Percentiles rank a stretch among this genome's conserved stretches.
These are phyloP conservation scores for Fraxinus latifolia DNA, from an alignment of 305 asterid species.

Conservation along the genomic window DNA sequence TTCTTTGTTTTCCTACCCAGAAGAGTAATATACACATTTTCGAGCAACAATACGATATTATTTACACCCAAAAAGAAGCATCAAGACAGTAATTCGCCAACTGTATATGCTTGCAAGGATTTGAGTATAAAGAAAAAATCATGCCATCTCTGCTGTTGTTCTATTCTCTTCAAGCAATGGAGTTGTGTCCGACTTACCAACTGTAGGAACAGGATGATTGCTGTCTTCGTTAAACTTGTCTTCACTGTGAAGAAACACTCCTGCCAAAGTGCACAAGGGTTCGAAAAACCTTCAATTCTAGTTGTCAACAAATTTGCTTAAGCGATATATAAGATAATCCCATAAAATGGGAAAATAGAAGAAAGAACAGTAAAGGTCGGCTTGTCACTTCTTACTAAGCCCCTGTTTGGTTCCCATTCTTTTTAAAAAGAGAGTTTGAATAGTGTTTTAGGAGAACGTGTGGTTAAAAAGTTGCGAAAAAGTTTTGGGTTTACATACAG, in stretches of 20 bases:
- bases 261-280: conserved; percentile 32
- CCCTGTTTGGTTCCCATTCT: too few species aligned
- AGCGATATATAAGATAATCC: not conserved
- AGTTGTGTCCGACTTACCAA: conserved; percentile 44
- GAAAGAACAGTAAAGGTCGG: not conserved
- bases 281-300: not conserved
- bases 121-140: conserved; percentile 21
- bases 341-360: not conserved
- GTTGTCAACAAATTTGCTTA: not conserved
- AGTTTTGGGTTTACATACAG: too few species aligned
- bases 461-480: too few species aligned
- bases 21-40: not conserved
- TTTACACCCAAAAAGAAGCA: conserved; percentile 20
- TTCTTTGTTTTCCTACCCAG: not conserved
- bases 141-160: conserved; percentile 21
- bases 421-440: too few species aligned
- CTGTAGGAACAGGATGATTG: conserved; percentile 32
- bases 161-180: conserved; percentile 67
- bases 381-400: not conserved
- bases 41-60: not conserved
- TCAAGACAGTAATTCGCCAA: conserved; percentile 24
- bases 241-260: conserved; percentile 64
- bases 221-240: conserved; percentile 64
- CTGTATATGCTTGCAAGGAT: not conserved
- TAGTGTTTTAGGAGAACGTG: too few species aligned